These are phyloP conservation scores for Ogataea dorogensis DNA, from an alignment of 805 yeast species.

Conservation along the genomic window DNA sequence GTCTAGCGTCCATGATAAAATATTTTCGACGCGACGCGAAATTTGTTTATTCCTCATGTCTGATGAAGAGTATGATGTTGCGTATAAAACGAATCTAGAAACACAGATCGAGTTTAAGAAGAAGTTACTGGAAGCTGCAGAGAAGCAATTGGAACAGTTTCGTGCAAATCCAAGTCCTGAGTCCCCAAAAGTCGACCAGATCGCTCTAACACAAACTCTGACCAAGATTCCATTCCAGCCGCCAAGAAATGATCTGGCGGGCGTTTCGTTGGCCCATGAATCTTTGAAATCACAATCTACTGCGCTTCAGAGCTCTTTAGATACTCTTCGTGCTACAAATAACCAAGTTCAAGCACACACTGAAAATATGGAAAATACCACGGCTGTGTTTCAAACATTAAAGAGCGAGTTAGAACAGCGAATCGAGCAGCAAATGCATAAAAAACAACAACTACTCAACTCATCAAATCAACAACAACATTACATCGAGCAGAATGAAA, in stretches of 20 bases:
- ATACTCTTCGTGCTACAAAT: conserved; percentile 1
- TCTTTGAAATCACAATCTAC: conserved; percentile 14
- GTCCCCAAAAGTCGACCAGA: conserved; percentile 11
- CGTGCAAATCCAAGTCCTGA: background rate
- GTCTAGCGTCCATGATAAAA: conserved; percentile 24
- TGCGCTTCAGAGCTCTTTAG: conserved; percentile 9
- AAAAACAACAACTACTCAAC: conserved; percentile 8
- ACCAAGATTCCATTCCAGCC: conserved; percentile 30
- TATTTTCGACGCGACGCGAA: conserved; percentile 15
- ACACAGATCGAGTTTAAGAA: conserved; percentile 26
- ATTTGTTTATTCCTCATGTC: conserved; percentile 6
- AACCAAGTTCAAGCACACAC: conserved; percentile 1
- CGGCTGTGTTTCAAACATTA: conserved; percentile 7
- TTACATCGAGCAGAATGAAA: conserved; percentile 12
- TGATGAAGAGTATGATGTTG: conserved; percentile 7
- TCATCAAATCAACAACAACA: conserved; percentile 3
- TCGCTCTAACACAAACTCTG: conserved; percentile 27
- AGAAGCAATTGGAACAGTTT: conserved; percentile 17
- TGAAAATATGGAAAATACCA: conserved; percentile 9
- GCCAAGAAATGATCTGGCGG: conserved; percentile 29
- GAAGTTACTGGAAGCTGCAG: conserved; percentile 21
- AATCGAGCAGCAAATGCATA: conserved; percentile 11
- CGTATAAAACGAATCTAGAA: conserved; percentile 22
- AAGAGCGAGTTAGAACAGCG: conserved; percentile 10
- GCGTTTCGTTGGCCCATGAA: conserved; percentile 27